Percentiles rank a stretch among this genome's conserved stretches.
phyloP scores from a whole-genome alignment of 2,329 filamentous ascomycete species.

The Colletotrichum limetticola region DNA sequence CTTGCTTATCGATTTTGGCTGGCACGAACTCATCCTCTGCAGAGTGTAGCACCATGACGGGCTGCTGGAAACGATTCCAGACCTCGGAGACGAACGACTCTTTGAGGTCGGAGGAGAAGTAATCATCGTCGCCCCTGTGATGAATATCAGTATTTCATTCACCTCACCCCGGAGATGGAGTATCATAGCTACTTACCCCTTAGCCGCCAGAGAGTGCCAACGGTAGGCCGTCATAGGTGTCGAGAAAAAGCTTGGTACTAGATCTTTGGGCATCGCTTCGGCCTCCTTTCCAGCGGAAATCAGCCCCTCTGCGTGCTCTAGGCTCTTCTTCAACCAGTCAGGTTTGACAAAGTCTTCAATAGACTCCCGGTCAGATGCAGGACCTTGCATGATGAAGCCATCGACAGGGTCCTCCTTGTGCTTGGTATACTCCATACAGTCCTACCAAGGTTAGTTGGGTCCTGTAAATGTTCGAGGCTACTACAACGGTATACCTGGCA shows the following conservation, averaged over 20 bases:
- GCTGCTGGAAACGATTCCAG: slow-evolving; percentile 73
- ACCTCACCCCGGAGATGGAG: neutral
- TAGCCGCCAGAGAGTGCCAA: slow-evolving; percentile 60
- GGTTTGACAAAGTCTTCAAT: slow-evolving; percentile 57
- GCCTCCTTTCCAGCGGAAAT: slow-evolving; percentile 63
- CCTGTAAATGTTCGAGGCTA: neutral
- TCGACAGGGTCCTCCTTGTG: slow-evolving; percentile 66
- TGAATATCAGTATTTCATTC: neutral
- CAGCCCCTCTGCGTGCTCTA: slow-evolving; percentile 63
- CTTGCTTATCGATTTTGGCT: slow-evolving; percentile 63
- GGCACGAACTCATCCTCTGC: slow-evolving; percentile 75
- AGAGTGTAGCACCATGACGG: slow-evolving; percentile 73
- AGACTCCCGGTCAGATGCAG: slow-evolving; percentile 81
- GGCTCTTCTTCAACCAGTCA: slow-evolving; percentile 53
- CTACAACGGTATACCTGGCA: slow-evolving; percentile 55
- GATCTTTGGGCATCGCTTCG: slow-evolving; percentile 63
- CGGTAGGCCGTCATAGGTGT: slow-evolving; percentile 64
- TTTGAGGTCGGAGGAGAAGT: slow-evolving; percentile 83
- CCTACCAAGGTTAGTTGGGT: slow-evolving; percentile 47
- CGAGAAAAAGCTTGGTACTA: slow-evolving; percentile 52
- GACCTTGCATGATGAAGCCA: slow-evolving; percentile 83
- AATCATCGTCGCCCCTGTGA: slow-evolving; percentile 80
- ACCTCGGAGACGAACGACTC: slow-evolving; percentile 65
- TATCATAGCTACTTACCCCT: slow-evolving; percentile 54
- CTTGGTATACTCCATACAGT: slow-evolving; percentile 66